Conservation (phyloP, 177 flowering plant genomes). For the Vitis hybrid region DNA sequence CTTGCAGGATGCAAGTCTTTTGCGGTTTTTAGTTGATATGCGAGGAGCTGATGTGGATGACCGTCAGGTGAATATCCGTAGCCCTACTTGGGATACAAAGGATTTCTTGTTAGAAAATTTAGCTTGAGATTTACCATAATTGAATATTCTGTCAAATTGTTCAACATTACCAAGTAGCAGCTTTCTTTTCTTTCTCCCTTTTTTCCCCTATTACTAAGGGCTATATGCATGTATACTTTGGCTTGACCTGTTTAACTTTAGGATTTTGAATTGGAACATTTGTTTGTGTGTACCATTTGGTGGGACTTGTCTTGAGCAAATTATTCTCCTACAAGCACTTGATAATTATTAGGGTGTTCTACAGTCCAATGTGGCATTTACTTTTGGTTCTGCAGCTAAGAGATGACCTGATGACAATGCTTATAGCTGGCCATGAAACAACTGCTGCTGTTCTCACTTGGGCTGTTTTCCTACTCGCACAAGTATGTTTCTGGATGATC, state of each 20-base stretch:
- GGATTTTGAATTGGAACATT: neutral
- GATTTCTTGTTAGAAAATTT: neutral
- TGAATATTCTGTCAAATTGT: neutral
- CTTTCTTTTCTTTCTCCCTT: too few species aligned
- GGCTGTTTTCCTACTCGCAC: slow-evolving; percentile 91
- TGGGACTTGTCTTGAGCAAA: neutral
- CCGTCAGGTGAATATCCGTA: slow-evolving; percentile 60
- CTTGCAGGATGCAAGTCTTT: slow-evolving; percentile 93
- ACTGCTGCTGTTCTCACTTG: slow-evolving; percentile 99
- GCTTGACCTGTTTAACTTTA: neutral
- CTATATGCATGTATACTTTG: neutral
- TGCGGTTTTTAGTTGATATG: slow-evolving; percentile 97
- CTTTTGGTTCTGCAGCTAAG: slow-evolving; percentile 55
- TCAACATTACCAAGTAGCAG: too few species aligned
- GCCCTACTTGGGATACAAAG: neutral
- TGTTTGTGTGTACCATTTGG: neutral
- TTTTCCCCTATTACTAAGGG: neutral
- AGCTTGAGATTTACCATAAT: neutral
- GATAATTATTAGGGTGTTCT: neutral
- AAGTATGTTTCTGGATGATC: slow-evolving; percentile 40
- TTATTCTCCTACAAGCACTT: neutral
- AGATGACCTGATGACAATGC: slow-evolving; percentile 99
- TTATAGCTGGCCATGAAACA: slow-evolving; percentile 99
- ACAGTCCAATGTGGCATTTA: neutral
- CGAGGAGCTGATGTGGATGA: slow-evolving; percentile 94